These are phyloP conservation scores for Metarhizium rileyi DNA, from an alignment of 2,329 filamentous ascomycete species.

Conservation along the genomic window DNA sequence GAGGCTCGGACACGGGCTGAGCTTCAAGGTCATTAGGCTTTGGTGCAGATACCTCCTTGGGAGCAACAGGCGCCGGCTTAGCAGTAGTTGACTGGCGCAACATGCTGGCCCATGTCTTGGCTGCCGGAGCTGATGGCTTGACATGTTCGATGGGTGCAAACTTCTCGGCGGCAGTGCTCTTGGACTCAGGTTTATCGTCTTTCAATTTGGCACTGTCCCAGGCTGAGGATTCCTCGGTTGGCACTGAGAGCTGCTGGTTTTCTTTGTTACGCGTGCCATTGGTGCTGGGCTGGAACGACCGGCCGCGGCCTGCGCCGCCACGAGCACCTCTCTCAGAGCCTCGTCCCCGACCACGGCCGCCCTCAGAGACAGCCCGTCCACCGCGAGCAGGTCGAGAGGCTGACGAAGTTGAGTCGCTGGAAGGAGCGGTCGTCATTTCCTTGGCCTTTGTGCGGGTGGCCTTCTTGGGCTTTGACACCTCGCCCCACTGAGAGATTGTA, in stretches of 20 bases:
- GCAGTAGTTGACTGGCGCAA: constrained; percentile 49
- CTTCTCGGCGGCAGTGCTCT: constrained; percentile 22
- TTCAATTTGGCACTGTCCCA: constrained; percentile 35
- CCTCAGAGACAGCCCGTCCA: constrained; percentile 51
- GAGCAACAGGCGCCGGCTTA: constrained; percentile 36
- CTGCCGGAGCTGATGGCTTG: constrained; percentile 28
- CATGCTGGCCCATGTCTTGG: constrained; percentile 69
- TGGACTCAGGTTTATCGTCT: constrained; percentile 23
- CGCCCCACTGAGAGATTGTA: constrained; percentile 72
- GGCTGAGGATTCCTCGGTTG: constrained; percentile 56
- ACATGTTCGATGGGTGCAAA: constrained; percentile 26
- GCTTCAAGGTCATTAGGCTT: constrained; percentile 28
- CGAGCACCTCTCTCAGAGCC: constrained; percentile 54
- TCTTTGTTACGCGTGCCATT: constrained; percentile 54
- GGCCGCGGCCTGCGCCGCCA: constrained; percentile 46
- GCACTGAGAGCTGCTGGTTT: constrained; percentile 47
- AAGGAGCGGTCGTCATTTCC: constrained; percentile 45
- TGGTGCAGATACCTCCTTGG: constrained; percentile 19
- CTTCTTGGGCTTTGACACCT: constrained; percentile 75
- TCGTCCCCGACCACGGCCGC: constrained; percentile 51
- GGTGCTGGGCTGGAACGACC: constrained; percentile 44
- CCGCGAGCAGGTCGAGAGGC: constrained; percentile 43
- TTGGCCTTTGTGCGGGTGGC: constrained; percentile 65
- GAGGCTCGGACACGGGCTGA: constrained; percentile 28
- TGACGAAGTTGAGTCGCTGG: constrained; percentile 36